Evolutionary conservation across 306 rosid genomes (phyloP), one percentile per base, ranked within the genome.

Genomic region (Amphicarpaea edgeworthii): DNA sequence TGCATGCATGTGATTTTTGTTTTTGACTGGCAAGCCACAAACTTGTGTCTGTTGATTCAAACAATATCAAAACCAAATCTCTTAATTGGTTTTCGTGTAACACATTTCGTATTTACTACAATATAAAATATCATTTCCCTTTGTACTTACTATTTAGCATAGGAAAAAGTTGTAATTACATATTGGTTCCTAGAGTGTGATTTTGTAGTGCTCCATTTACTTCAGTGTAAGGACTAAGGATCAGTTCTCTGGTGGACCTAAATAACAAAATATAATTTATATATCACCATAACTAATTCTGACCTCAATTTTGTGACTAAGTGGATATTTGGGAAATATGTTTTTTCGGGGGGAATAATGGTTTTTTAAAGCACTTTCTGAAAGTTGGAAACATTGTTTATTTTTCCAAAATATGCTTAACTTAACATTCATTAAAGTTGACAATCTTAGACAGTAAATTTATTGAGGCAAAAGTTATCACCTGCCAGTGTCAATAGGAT

Each of bases 1-100:
- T 46, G 53, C 70, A 23, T 38, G 59, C 45, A 55, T 79, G 32
- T 12, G 30, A 69, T 26, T 62, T 26, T 54, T 42, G 46, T 9
- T 68, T 67, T 73, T 83, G 28, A 34, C 23, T 62, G 12, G 41
- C 38, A 61, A 63, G 59, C 63, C 78, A 42, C 34, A 57, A 6
- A 30, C 41, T 28, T 61, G 16, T 30, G 8, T 72, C 45, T 65
- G 40, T 28, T 28, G 32, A 28, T 28, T 28, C 32, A 28, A 28
- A 28, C n/a, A 28, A 28, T 28, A 28, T 28, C 32, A 28, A 28
- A 28, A 28, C 32, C 5, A 28, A 28, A 28, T 28, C 32, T 28
- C 32, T 28, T 28, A 28, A 28, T 28, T 28, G 32, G 32, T 28
- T 28, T 28, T 28, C 4, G 32, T 28, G 32, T 28, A 1, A 1